Evolutionary conservation across 176 grass and related monocot genomes (phyloP).

Genomic region (Oryza coarctata): DNA sequence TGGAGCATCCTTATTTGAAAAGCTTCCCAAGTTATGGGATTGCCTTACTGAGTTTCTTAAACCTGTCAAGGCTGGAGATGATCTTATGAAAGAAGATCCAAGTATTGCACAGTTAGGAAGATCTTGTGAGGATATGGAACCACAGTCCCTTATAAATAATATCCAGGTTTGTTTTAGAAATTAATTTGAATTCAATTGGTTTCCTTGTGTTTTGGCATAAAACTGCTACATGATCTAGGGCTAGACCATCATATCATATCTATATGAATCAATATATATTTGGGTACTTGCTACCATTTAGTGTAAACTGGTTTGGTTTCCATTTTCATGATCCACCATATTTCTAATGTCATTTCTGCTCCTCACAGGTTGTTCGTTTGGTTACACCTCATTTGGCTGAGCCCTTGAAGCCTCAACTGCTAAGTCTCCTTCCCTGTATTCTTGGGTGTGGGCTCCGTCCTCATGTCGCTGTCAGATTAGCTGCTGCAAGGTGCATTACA

Average conservation of each 20-base stretch:
- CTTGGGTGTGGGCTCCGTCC: slow-evolving; percentile 75
- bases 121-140: slow-evolving; percentile 80
- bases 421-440: slow-evolving; percentile 87
- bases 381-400: slow-evolving; percentile 69
- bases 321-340: not conserved
- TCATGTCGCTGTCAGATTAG: slow-evolving; percentile 97
- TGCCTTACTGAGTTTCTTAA: slow-evolving; percentile 88
- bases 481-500: slow-evolving; percentile 90
- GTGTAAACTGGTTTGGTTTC: not conserved
- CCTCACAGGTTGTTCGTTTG: slow-evolving; percentile 74
- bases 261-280: slow-evolving; percentile 10
- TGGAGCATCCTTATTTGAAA: slow-evolving; percentile 78
- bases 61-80: slow-evolving; percentile 53
- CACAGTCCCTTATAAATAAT: slow-evolving; percentile 92
- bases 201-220: not conserved
- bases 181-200: slow-evolving; percentile 1
- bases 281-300: not conserved
- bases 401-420: slow-evolving; percentile 65
- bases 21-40: slow-evolving; percentile 94
- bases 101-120: slow-evolving; percentile 59
- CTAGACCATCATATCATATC: not conserved
- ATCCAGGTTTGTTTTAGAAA: slow-evolving; percentile 75
- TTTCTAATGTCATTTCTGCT: slow-evolving; percentile 23
- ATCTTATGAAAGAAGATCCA: slow-evolving; percentile 49
- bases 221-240: slow-evolving; percentile 3